Base-by-base conservation (phyloP, 2,329 filamentous ascomycete species). In the Alternaria infectoria region DNA sequence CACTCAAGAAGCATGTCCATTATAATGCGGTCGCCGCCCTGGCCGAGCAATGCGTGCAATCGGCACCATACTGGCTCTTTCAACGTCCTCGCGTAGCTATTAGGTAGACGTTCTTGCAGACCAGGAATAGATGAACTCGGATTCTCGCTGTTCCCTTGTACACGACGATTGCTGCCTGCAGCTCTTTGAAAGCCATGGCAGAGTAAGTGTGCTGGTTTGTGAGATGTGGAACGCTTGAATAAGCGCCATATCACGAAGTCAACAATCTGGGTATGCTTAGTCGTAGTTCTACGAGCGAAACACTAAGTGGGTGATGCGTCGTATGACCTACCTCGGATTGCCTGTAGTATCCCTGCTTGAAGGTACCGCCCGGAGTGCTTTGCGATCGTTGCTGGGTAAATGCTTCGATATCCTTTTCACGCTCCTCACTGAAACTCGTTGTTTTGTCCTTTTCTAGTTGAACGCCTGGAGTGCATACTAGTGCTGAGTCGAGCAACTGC, bases 141-240 rank as follows among this genome's bases (percentile, higher is more conserved):
- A 49, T 77, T 74, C 49, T 76, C 70, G 5, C 78, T 75, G 10
- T 70, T 69, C 9, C 70, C 73, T 40, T 75, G 70, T 40, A 68
- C 65, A 21, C 71, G 74, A 32, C 71, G 68, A 56, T 64, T 23
- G 50, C 68, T 70, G 45, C 78, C 75, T 3, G 80, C 75, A 3
- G 80, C 78, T 69, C 85, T 87, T 71, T 90, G 88, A 71, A 90
- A 97, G 23, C 95, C 95, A 83, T 97, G 90, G 70, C 93, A 94
- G 5, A 99, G 86, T 6, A 97, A 74, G 80, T 97, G 92, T 54
- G 87, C 86, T 2, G 91, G 90, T 73, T 86, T 87, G 54, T 83
- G 78, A 62, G 79, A 80, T 26, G 78, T 73, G 30, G 84, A 81
- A 69, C 86, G 85, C 12, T 86, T 87, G 78, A 97, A 97, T 2